Base-by-base conservation (phyloP, 371 early-diverging fungal genomes). In the Synchytrium microbalum region DNA sequence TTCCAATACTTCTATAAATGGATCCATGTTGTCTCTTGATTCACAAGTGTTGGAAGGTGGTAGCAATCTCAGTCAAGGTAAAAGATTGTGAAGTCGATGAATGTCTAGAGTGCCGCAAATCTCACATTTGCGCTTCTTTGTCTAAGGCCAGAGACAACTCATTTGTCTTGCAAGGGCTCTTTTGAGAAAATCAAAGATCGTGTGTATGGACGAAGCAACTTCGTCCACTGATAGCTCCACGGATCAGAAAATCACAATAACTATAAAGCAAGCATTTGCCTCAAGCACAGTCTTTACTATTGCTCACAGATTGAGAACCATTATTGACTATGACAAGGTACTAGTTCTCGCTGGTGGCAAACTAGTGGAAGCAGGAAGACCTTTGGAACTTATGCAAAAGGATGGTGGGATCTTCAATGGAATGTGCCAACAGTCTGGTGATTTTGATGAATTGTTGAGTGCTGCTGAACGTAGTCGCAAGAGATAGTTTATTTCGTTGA, bases 161-260 rank as follows among this genome's bases (percentile, higher is more conserved):
- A 38, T 84, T 60, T 68, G 76, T 33, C 66, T 83, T 8, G 70
- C 79, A 25, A 61, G 84, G 32, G 78, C 80, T 16, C 64, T 82
- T 61, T 51, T 82, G 14, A 69, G 65, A 52, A 64, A 24, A 24
- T 13, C 13, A 8, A 56, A 56, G 24, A 29, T 56, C 29, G 56
- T 56, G 56, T 72, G 93, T 3, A 69, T 95, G 64, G 96, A 56
- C 24, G 56, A 56, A 24, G 56, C 56, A 10, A 56, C 56, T 8
- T 24, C 56, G 24, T 26, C 53, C 74, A 19, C 32, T 19, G 79
- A 78, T 58, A 65, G 58, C 38, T 31, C 59, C 1, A 81, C 90
- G 5, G 91, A 91, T 64, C 80, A 84, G 55, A 71, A 81, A 67
- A 90, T 92, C 64, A 92, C 91, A 66, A 68, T 79, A 63, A 91